phyloP scores from a whole-genome alignment of 208 protist genomes.

The Leishmania turanica region DNA sequence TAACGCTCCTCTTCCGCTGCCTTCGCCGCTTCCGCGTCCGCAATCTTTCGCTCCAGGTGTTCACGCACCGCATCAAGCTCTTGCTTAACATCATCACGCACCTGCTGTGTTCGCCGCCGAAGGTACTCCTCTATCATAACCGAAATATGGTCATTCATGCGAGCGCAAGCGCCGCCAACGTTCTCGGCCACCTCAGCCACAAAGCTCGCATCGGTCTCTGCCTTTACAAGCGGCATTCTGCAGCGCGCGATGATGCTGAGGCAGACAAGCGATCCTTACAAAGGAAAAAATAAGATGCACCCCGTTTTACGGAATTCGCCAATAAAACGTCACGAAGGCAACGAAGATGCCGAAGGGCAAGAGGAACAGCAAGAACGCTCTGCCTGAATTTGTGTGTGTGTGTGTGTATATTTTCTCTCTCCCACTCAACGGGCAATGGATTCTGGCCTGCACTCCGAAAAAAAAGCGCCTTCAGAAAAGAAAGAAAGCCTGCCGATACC shows the following conservation, averaged over 20 bases:
- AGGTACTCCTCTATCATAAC: slow-evolving; percentile 75
- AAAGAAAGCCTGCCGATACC: neutral
- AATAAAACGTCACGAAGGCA: neutral
- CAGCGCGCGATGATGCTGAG: neutral
- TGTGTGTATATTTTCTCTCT: too few species aligned
- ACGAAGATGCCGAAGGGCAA: neutral
- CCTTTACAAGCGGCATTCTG: slow-evolving; percentile 46
- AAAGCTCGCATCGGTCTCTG: slow-evolving; percentile 56
- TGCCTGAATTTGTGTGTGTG: neutral
- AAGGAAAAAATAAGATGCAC: neutral
- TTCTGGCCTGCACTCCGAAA: neutral
- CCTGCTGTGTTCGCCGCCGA: slow-evolving; percentile 30
- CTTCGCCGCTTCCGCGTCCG: neutral
- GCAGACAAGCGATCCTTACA: neutral
- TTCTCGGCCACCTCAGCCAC: slow-evolving; percentile 41
- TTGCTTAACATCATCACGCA: slow-evolving; percentile 12
- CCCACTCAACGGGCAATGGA: neutral
- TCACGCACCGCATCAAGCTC: slow-evolving; percentile 2
- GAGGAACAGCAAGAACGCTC: neutral
- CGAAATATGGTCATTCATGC: slow-evolving; percentile 34
- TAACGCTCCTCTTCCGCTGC: neutral
- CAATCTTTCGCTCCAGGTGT: slow-evolving; percentile 7
- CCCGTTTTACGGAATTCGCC: neutral
- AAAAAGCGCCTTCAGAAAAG: neutral
- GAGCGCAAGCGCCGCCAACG: slow-evolving; percentile 19